Base-by-base conservation (phyloP, 129 eudicot species). In the Tanacetum coccineum region DNA sequence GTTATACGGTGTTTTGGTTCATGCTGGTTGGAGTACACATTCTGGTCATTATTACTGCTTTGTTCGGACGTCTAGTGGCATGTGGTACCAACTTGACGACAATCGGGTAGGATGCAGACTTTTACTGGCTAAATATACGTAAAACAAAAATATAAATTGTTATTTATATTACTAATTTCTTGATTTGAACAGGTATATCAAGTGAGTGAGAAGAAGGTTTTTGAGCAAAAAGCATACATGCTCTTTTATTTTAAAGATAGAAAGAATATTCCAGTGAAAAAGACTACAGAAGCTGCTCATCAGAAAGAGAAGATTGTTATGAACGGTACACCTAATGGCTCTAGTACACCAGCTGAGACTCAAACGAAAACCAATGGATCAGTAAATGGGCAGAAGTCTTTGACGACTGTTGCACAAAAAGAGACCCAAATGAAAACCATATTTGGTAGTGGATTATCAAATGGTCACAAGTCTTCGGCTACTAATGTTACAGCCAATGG, bases 11-110 rank as follows among this genome's bases (percentile, higher is more conserved):
- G 99, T 89, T 56, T 80, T 93, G 76, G 99, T 93, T 84, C 99
- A 93, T 89, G 89, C 95, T 65, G 99, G 99, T 69, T 82, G 99
- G 96, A 93, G 92, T 74, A 93, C 95, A 47, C 96, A 81, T 81
- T 93, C 90, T 52, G 96, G 99, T 64, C 99, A 93, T 53, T 93
- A 93, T 62, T 93, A 88, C 82, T 93, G 95, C 75, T 93, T 82
- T 82, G 87, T 93, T 52, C 82, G 99, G 49, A 82, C 99, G 32
- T 93, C 99, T 59, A 93, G 86, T 73, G 96, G 96, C 80, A 75
- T 86, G 84, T 93, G 99, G 99, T 89, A 86, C 83, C 72, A 86
- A 17, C 96, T 88, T 67, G 95, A 93, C 56, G 99, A 93, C 81
- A 88, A 89, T 74, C 82, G 82, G 90, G 99, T 93, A 84, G 13